phyloP scores from a whole-genome alignment of 2,329 filamentous ascomycete species.

The Capronia americana region DNA sequence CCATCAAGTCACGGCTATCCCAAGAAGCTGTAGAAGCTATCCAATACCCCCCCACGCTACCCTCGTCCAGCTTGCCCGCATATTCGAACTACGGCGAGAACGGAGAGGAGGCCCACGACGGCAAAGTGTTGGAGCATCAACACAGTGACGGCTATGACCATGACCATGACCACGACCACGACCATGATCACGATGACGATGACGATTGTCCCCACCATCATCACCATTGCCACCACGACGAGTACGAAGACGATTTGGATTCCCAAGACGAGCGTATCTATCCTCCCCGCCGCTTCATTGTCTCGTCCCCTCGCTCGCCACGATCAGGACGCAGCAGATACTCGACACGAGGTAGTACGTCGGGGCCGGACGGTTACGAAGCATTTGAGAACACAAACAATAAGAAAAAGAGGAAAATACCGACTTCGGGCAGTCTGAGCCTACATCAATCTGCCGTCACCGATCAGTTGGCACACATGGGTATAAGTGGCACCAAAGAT shows the following conservation, averaged over 20 bases:
- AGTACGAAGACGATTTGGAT: slow-evolving; percentile 55
- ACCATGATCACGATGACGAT: slow-evolving; percentile 40
- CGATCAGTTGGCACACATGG: slow-evolving; percentile 69
- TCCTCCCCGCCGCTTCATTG: slow-evolving; percentile 51
- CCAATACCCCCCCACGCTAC: slow-evolving; percentile 78
- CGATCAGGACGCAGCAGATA: slow-evolving; percentile 43
- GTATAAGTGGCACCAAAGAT: slow-evolving; percentile 55
- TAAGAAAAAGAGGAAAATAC: slow-evolving; percentile 99
- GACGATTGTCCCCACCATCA: slow-evolving; percentile 37
- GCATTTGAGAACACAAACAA: slow-evolving; percentile 99
- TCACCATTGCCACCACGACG: slow-evolving; percentile 45
- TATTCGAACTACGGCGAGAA: slow-evolving; percentile 70
- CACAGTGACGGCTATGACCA: slow-evolving; percentile 46
- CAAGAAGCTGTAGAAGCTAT: slow-evolving; percentile 83
- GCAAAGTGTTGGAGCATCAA: slow-evolving; percentile 55
- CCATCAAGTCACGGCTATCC: slow-evolving; percentile 84
- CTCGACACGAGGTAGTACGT: slow-evolving; percentile 59
- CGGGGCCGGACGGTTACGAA: slow-evolving; percentile 88
- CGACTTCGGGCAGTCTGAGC: slow-evolving; percentile 76
- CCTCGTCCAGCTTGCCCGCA: slow-evolving; percentile 75
- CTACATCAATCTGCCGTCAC: slow-evolving; percentile 65
- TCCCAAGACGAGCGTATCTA: slow-evolving; percentile 60
- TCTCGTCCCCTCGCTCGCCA: slow-evolving; percentile 47
- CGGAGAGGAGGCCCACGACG: slow-evolving; percentile 58
- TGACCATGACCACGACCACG: slow-evolving; percentile 38